phyloP scores from a whole-genome alignment of 768 basidiomycete species.

The Lactifluus pinguis region DNA sequence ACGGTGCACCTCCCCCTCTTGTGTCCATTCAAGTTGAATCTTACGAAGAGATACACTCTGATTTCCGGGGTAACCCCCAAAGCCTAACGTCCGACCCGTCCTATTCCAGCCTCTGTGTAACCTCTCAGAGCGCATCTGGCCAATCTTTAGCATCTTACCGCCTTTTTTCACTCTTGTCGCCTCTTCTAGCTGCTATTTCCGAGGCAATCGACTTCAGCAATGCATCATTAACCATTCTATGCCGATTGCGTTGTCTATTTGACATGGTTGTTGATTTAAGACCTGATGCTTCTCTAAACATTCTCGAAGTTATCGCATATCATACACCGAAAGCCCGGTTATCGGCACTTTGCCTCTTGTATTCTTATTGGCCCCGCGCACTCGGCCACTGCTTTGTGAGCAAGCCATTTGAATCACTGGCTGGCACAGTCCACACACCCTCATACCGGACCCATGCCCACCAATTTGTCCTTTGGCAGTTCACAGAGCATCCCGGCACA shows the following conservation, averaged over 20 bases:
- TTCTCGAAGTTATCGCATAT: constrained; percentile 65
- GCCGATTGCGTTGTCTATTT: constrained; percentile 48
- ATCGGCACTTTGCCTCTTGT: constrained; percentile 46
- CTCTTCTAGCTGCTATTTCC: constrained; percentile 53
- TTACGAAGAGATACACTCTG: background rate
- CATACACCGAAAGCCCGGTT: constrained; percentile 46
- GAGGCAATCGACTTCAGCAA: constrained; percentile 42
- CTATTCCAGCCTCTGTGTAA: constrained; percentile 15
- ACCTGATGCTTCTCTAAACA: constrained; percentile 58
- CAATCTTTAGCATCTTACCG: constrained; percentile 49
- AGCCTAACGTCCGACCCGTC: constrained; percentile 17
- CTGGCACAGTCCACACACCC: constrained; percentile 24
- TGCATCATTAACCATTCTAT: constrained; percentile 29
- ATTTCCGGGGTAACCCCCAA: constrained; percentile 18
- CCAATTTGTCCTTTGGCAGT: constrained; percentile 66
- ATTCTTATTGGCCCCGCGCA: constrained; percentile 57
- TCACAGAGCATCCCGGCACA: constrained; percentile 25
- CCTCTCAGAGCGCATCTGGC: constrained; percentile 47
- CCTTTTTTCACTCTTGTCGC: constrained; percentile 51
- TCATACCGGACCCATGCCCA: constrained; percentile 40
- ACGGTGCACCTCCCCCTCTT: background rate
- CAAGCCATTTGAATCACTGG: constrained; percentile 38
- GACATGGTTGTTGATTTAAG: constrained; percentile 46
- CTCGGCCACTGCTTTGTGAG: constrained; percentile 59
- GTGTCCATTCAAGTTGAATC: constrained; percentile 22